Conservation (phyloP, 495 filamentous ascomycete species). For the Geopyxis carbonaria region DNA sequence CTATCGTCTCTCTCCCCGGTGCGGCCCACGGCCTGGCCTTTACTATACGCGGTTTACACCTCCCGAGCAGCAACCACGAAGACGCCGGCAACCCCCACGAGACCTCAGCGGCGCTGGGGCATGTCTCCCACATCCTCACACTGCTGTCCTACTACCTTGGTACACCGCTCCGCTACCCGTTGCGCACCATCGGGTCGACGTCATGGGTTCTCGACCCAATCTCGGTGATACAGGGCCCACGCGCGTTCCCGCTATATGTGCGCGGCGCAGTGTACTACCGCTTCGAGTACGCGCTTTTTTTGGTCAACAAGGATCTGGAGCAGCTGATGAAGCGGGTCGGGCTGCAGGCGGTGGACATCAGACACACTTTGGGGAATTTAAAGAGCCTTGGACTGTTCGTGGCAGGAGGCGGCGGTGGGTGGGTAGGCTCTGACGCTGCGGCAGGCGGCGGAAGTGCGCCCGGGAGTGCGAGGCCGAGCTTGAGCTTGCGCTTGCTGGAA, state of each 20-base stretch:
- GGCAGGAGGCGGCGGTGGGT: background rate
- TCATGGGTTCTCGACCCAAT: slow-evolving; percentile 70
- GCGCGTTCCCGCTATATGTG: slow-evolving; percentile 65
- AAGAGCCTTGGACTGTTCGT: slow-evolving; percentile 47
- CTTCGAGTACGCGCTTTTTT: slow-evolving; percentile 88
- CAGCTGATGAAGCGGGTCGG: slow-evolving; percentile 58
- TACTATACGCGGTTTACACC: slow-evolving; percentile 53
- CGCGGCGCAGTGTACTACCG: slow-evolving; percentile 61
- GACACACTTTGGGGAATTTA: slow-evolving; percentile 80
- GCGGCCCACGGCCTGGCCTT: slow-evolving; percentile 61
- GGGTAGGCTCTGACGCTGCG: no score
- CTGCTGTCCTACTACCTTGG: slow-evolving; percentile 68
- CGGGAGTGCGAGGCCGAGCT: no score
- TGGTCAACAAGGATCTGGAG: slow-evolving; percentile 89
- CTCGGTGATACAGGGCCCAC: slow-evolving; percentile 22
- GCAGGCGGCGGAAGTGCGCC: no score
- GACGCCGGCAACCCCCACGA: no score
- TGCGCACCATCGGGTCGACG: slow-evolving; percentile 51
- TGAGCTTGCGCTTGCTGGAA: no score
- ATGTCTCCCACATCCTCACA: slow-evolving; percentile 59
- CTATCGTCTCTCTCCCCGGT: slow-evolving; percentile 44
- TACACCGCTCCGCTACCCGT: slow-evolving; percentile 63
- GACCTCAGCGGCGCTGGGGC: slow-evolving; percentile 66
- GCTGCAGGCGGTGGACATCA: slow-evolving; percentile 62
- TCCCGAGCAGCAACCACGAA: slow-evolving; percentile 47